These are phyloP conservation scores for Talaromyces pinophilus DNA, from an alignment of 2,329 filamentous ascomycete species.

Conservation along the genomic window DNA sequence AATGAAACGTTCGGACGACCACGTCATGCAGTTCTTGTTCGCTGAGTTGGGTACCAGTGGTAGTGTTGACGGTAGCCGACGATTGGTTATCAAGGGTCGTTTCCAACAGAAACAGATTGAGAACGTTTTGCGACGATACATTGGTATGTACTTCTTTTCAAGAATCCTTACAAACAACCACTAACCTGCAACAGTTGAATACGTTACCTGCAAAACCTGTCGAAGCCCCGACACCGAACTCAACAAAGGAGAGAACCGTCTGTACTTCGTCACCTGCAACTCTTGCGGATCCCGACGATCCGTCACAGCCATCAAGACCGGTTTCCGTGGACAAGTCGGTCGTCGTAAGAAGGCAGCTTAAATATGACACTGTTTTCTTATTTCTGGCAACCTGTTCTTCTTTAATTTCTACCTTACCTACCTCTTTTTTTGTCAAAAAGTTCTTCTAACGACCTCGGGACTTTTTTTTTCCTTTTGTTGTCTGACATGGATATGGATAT, in stretches of 20 bases:
- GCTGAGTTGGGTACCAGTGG: conserved; percentile 97
- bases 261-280: conserved; percentile 99
- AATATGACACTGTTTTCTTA: conserved; percentile 13
- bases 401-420: background rate
- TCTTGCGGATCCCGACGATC: conserved; percentile 78
- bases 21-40: conserved; percentile 95
- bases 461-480: conserved; percentile 19
- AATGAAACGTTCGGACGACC: conserved; percentile 98
- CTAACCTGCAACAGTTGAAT: conserved; percentile 65
- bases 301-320: conserved; percentile 98
- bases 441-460: conserved; percentile 17
- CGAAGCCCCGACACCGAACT: conserved; percentile 91
- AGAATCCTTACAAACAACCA: background rate
- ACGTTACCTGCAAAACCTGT: conserved; percentile 99
- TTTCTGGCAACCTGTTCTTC: conserved; percentile 7
- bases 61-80: conserved; percentile 87
- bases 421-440: background rate
- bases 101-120: conserved; percentile 99
- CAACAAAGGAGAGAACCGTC: conserved; percentile 97
- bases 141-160: conserved; percentile 61
- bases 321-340: conserved; percentile 99
- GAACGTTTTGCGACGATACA: conserved; percentile 93
- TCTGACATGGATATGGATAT: conserved; percentile 19
- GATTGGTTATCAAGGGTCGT: conserved; percentile 97
- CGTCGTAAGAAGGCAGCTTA: conserved; percentile 83